phyloP scores from a whole-genome alignment of 2,329 filamentous ascomycete genomes.

The Cladophialophora bantiana region DNA sequence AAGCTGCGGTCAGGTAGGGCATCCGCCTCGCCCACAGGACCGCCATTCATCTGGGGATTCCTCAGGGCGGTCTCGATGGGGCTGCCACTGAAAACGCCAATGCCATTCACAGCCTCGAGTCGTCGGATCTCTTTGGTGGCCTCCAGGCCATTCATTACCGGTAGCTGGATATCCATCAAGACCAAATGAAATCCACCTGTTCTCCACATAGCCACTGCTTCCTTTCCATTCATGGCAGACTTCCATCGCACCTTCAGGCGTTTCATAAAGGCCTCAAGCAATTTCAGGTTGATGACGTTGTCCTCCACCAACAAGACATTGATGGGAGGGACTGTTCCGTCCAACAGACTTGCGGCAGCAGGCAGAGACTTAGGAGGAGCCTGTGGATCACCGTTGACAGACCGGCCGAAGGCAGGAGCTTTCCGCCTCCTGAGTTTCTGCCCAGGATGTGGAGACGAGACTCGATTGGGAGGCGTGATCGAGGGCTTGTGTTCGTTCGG shows the following conservation, averaged over 20 bases:
- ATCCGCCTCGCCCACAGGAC: slow-evolving; percentile 48
- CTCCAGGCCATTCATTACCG: slow-evolving; percentile 93
- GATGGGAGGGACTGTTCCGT: slow-evolving; percentile 88
- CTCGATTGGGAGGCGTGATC: slow-evolving; percentile 58
- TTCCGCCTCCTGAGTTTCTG: slow-evolving; percentile 58
- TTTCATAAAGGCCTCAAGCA: slow-evolving; percentile 95
- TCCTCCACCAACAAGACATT: slow-evolving; percentile 98
- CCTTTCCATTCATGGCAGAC: slow-evolving; percentile 93
- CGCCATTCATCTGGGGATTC: slow-evolving; percentile 23
- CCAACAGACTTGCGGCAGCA: slow-evolving; percentile 69
- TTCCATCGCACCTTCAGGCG: slow-evolving; percentile 94
- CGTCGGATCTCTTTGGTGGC: slow-evolving; percentile 93
- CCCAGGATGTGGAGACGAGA: slow-evolving; percentile 57
- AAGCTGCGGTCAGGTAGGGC: slow-evolving; percentile 74
- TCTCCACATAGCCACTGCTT: slow-evolving; percentile 93
- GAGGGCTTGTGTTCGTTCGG: slow-evolving; percentile 55
- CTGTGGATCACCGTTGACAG: slow-evolving; percentile 43
- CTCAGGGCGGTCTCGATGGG: slow-evolving; percentile 32
- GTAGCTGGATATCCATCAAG: slow-evolving; percentile 97
- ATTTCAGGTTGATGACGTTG: slow-evolving; percentile 94
- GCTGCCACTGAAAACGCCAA: slow-evolving; percentile 74
- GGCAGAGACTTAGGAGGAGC: slow-evolving; percentile 42
- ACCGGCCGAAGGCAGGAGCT: slow-evolving; percentile 49
- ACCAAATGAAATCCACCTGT: slow-evolving; percentile 93
- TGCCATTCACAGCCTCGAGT: slow-evolving; percentile 86